Conservation (phyloP, 257 asterid species). For the Nicotiana sylvestris region DNA sequence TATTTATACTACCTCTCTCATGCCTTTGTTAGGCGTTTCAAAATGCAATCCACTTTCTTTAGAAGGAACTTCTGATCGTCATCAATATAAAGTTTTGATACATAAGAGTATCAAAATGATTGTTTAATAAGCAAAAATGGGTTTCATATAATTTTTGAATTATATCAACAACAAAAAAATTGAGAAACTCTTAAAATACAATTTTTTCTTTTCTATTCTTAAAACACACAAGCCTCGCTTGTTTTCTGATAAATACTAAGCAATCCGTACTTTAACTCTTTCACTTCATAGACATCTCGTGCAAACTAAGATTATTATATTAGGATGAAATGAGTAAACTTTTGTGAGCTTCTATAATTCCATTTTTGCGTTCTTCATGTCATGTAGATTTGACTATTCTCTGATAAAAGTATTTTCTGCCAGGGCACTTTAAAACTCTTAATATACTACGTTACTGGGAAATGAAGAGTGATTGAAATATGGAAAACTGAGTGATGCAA, state of each 20-base stretch:
- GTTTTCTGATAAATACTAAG: not conserved
- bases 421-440: not conserved
- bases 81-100: not conserved
- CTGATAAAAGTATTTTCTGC: not conserved
- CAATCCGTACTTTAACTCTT: not conserved
- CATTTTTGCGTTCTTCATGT: not conserved
- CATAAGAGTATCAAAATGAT: not conserved
- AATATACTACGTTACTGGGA: not conserved
- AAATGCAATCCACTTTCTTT: slow-evolving; percentile 3
- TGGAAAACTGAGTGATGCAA: not conserved
- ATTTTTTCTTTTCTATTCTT: not conserved
- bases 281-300: not conserved
- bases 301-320: not conserved
- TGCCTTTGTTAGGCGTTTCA: not conserved
- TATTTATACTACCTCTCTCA: not conserved
- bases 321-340: not conserved
- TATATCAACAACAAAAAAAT: no score
- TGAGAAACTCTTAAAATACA: not conserved
- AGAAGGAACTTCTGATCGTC: not conserved
- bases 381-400: not conserved
- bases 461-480: not conserved
- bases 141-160: not conserved
- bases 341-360: not conserved
- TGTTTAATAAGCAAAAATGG: not conserved
- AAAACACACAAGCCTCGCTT: not conserved